Conservation (phyloP, 371 early-diverging fungal species). For the Sporodiniella umbellata region DNA sequence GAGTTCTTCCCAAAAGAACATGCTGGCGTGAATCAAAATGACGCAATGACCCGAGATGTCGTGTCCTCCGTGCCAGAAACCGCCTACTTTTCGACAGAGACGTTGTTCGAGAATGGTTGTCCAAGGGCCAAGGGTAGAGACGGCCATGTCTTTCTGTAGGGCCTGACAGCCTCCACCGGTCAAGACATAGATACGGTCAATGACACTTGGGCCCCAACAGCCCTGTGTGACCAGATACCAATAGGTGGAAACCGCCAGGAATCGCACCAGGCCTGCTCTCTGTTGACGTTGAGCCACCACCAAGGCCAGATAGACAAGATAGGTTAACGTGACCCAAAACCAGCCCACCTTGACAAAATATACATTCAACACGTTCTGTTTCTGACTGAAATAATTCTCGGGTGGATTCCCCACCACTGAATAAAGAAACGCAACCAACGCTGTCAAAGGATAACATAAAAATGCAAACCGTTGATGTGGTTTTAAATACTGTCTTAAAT, state of each 20-base stretch:
- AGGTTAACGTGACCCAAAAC: conserved; percentile 74
- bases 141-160: conserved; percentile 9
- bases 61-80: conserved; percentile 73
- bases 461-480: conserved; percentile 33
- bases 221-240: conserved; percentile 85
- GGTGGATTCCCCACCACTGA: conserved; percentile 27
- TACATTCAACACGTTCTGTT: conserved; percentile 73
- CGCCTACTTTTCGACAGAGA: conserved; percentile 64
- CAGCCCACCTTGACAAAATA: conserved; percentile 83
- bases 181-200: conserved; percentile 72
- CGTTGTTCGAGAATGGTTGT: conserved; percentile 33
- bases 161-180: conserved; percentile 66
- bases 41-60: conserved; percentile 92
- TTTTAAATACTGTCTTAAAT: conserved; percentile 10
- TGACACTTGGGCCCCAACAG: conserved; percentile 77
- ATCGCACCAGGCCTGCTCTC: conserved; percentile 54
- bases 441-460: conserved; percentile 23
- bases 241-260: conserved; percentile 68
- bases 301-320: conserved; percentile 44
- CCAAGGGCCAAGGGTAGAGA: too few relatives aligned
- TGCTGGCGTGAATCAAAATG: conserved; percentile 76
- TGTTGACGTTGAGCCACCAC: too few relatives aligned
- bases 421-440: conserved; percentile 26
- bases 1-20: conserved; percentile 79
- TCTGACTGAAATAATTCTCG: conserved; percentile 58